A percentile compares a stretch with the other conserved stretches of the same genome.
Evolutionary conservation across 2,329 filamentous ascomycete species (phyloP).

Genomic region (Ophiocordyceps camponoti-leonardi): DNA sequence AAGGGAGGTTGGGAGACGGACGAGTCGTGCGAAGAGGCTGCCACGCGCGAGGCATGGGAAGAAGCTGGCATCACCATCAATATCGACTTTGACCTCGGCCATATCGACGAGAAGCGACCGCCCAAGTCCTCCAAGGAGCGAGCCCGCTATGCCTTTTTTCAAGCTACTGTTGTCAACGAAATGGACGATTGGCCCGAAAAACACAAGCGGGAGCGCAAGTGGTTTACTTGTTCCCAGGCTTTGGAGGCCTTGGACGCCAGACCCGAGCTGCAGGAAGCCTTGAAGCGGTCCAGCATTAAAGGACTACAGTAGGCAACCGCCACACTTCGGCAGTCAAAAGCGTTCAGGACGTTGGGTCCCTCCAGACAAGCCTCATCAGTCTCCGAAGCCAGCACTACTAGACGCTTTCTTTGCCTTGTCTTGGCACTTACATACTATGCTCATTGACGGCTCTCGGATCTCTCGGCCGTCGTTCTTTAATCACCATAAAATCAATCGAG

Average conservation of each 20-base stretch:
- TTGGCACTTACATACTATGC: background rate
- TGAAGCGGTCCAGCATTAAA: conserved; percentile 63
- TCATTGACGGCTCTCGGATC: background rate
- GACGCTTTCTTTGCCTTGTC: background rate
- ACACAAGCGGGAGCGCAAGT: conserved; percentile 77
- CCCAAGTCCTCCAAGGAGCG: conserved; percentile 53
- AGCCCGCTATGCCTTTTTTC: conserved; percentile 61
- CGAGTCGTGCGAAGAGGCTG: conserved; percentile 72
- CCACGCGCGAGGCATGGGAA: conserved; percentile 89
- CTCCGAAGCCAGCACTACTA: background rate
- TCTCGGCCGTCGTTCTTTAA: background rate
- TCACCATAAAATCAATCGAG: background rate
- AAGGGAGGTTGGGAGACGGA: conserved; percentile 98
- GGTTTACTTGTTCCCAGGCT: conserved; percentile 80
- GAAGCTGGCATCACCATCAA: conserved; percentile 84
- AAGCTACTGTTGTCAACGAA: conserved; percentile 75
- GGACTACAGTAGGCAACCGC: conserved; percentile 8
- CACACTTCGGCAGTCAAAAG: background rate
- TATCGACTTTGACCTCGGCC: conserved; percentile 70
- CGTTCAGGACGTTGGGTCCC: background rate
- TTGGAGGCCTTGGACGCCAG: conserved; percentile 56
- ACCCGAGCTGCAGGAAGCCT: conserved; percentile 76
- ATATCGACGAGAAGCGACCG: conserved; percentile 68
- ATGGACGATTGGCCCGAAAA: conserved; percentile 83
- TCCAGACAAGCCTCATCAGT: background rate